A percentile compares a stretch with the other conserved stretches of the same genome.
phyloP scores from a whole-genome alignment of 2,329 filamentous ascomycete species.

The Colletotrichum falcatum region DNA sequence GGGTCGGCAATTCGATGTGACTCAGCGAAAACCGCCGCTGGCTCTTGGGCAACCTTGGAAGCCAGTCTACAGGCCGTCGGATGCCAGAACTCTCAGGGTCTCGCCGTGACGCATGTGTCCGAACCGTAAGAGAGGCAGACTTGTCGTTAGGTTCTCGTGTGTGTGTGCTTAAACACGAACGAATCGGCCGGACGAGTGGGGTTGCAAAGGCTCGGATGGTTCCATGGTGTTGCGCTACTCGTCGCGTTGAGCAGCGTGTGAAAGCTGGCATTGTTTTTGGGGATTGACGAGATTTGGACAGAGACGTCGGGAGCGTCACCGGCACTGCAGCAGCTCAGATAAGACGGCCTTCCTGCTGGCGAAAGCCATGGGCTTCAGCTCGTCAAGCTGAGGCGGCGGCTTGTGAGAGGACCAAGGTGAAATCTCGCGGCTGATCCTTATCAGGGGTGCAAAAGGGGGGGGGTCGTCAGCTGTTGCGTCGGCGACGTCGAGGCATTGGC shows the following conservation, averaged over 20 bases:
- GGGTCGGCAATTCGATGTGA: neutral
- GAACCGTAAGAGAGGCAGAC: neutral
- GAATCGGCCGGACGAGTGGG: neutral
- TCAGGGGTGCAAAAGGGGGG: constrained; percentile 23
- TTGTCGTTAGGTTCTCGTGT: neutral
- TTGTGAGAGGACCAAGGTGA: neutral
- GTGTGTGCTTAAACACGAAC: neutral
- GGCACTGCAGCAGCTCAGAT: constrained; percentile 36
- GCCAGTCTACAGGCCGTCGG: neutral
- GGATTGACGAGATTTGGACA: constrained; percentile 1
- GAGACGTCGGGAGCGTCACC: constrained; percentile 29
- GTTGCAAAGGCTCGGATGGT: neutral
- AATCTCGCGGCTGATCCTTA: constrained; percentile 12
- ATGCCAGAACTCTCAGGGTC: neutral
- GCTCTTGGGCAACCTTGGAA: neutral
- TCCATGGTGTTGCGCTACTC: constrained; percentile 28
- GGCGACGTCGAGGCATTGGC: constrained; percentile 39
- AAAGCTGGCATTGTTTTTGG: constrained; percentile 35
- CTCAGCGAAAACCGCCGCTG: neutral
- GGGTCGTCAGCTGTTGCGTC: constrained; percentile 27
- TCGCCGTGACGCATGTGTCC: constrained; percentile 1
- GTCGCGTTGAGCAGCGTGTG: constrained; percentile 28
- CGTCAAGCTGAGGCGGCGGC: constrained; percentile 11
- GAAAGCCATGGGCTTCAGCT: constrained; percentile 36
- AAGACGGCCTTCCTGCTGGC: constrained; percentile 33